Conservation (phyloP, 2,329 filamentous ascomycete species). For the Aspergillus quadrilineatus region DNA sequence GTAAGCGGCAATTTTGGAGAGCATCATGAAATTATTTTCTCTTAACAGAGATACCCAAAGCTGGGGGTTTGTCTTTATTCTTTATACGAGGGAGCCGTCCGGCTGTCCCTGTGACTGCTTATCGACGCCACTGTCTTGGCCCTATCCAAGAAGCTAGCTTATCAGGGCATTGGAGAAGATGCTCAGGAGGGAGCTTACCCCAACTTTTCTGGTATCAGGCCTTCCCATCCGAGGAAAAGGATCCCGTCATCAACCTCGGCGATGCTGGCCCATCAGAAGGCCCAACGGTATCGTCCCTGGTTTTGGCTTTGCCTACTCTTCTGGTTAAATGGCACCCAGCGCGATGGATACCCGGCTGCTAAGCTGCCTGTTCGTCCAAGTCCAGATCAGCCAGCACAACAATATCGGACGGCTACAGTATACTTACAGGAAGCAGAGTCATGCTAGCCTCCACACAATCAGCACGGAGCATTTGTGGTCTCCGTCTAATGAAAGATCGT, state of each 20-base stretch:
- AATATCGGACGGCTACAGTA: too few species aligned
- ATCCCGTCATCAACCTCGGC: background rate
- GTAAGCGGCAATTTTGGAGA: slow-evolving; percentile 8
- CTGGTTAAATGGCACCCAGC: background rate
- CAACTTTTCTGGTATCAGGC: background rate
- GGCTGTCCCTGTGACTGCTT: background rate
- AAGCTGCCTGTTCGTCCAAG: too few species aligned
- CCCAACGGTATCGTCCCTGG: background rate
- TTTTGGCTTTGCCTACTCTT: background rate
- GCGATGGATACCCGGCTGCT: too few species aligned
- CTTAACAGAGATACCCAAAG: background rate
- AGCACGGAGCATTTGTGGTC: too few species aligned
- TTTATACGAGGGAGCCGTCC: background rate
- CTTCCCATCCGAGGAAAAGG: background rate
- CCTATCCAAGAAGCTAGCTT: background rate
- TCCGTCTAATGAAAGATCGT: too few species aligned
- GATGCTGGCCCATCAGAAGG: background rate
- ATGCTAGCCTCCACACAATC: too few species aligned
- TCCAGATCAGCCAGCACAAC: background rate
- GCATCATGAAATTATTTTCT: background rate
- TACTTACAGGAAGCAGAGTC: too few species aligned
- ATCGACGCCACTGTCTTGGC: background rate
- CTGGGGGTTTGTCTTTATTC: background rate
- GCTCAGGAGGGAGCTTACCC: background rate
- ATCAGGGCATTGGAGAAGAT: background rate